phyloP scores from a whole-genome alignment of 345 rosid genomes.

The Raphanus sativus region DNA sequence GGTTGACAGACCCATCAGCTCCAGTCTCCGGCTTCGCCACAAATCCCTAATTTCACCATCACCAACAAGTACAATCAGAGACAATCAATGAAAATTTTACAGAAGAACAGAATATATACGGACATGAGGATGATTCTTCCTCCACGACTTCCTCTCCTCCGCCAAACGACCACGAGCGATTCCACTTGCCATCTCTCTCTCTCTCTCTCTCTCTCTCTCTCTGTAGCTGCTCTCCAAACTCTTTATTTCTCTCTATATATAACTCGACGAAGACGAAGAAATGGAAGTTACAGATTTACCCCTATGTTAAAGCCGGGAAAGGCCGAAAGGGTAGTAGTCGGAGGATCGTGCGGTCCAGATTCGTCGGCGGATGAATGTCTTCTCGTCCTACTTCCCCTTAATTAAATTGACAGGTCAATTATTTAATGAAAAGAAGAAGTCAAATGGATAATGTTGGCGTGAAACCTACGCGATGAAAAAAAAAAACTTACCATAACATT shows the following conservation, averaged over 20 bases:
- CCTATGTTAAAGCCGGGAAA: neutral
- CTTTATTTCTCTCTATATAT: slow-evolving; percentile 6
- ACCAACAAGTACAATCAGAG: neutral
- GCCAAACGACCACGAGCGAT: slow-evolving; percentile 94
- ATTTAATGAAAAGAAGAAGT: slow-evolving; percentile 16
- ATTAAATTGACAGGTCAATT: slow-evolving; percentile 27
- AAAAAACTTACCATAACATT: slow-evolving; percentile 23
- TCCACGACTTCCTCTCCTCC: slow-evolving; percentile 94
- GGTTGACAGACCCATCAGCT: slow-evolving; percentile 74
- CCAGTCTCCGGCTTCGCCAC: slow-evolving; percentile 94
- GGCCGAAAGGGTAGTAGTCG: slow-evolving; percentile 13
- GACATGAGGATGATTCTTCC: slow-evolving; percentile 96
- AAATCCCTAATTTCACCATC: slow-evolving; percentile 68
- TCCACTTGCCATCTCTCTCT: slow-evolving; percentile 71
- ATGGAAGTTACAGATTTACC: slow-evolving; percentile 22
- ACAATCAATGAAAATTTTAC: neutral
- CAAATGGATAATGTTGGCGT: slow-evolving; percentile 38
- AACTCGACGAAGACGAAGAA: slow-evolving; percentile 23
- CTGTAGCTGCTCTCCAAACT: slow-evolving; percentile 8
- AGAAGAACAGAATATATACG: slow-evolving; percentile 27
- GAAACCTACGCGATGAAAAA: slow-evolving; percentile 39
- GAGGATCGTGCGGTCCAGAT: slow-evolving; percentile 37
- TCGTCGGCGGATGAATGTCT: slow-evolving; percentile 37
- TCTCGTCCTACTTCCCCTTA: slow-evolving; percentile 29
- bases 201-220: slow-evolving; percentile 21